A percentile compares a stretch with the other conserved stretches of the same genome.
Evolutionary conservation across 1,139 yeast genomes (phyloP).

Genomic region (Kazachstania sp.): DNA sequence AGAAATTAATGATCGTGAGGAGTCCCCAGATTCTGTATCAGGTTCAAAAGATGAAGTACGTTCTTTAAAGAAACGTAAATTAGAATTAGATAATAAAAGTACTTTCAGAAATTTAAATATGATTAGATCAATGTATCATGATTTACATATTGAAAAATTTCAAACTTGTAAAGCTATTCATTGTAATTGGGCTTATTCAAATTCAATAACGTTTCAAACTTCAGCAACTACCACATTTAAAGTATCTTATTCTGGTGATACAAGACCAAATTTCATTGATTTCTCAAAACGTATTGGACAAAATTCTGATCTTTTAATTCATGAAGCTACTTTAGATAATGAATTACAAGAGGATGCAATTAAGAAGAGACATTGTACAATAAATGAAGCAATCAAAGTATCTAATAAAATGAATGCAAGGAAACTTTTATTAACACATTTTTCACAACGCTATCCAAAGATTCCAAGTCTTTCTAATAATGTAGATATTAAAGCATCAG

Average conservation of each 20-base stretch:
- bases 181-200: conserved; percentile 77
- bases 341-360: conserved; percentile 73
- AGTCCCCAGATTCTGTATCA: not conserved
- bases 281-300: conserved; percentile 55
- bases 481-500: conserved; percentile 25
- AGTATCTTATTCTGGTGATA: conserved; percentile 89
- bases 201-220: conserved; percentile 42
- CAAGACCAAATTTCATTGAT: conserved; percentile 63
- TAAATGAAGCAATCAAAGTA: conserved; percentile 74
- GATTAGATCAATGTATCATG: conserved; percentile 25
- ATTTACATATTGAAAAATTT: conserved; percentile 33
- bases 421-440: conserved; percentile 74
- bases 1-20: not conserved
- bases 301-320: conserved; percentile 70
- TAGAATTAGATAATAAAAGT: conserved; percentile 24
- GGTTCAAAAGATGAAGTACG: not conserved
- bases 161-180: conserved; percentile 71
- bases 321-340: conserved; percentile 88
- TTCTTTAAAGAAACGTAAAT: conserved; percentile 21
- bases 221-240: conserved; percentile 39
- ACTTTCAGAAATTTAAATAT: conserved; percentile 18
- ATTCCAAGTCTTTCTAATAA: conserved; percentile 37
- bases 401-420: conserved; percentile 65
- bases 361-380: conserved; percentile 80
- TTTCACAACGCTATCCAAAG: conserved; percentile 81